A percentile compares a stretch with the other conserved stretches of the same genome.
phyloP scores from a whole-genome alignment of 1,284 basidiomycete species.

The Sparassis latifolia region DNA sequence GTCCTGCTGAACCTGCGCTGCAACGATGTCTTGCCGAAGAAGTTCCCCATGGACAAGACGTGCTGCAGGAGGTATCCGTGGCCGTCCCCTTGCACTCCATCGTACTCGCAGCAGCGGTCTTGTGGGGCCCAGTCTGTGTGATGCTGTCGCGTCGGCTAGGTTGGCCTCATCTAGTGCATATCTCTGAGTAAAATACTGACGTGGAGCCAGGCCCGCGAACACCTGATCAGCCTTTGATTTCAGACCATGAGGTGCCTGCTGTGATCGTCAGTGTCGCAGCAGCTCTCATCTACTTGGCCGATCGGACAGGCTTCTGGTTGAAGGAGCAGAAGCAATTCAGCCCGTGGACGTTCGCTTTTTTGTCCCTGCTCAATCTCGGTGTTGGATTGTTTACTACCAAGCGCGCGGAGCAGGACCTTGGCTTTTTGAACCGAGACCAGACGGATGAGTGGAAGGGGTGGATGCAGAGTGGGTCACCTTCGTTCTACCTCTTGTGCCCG shows the following conservation, averaged over 20 bases:
- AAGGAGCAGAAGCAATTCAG: slow-evolving; percentile 86
- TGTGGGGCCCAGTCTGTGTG: slow-evolving; percentile 52
- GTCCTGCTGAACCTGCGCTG: slow-evolving; percentile 79
- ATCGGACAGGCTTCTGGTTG: slow-evolving; percentile 77
- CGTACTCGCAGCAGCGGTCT: slow-evolving; percentile 43
- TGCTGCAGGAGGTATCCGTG: slow-evolving; percentile 77
- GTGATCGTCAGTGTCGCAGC: slow-evolving; percentile 64
- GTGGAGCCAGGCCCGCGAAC: slow-evolving; percentile 19
- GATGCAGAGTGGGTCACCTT: slow-evolving; percentile 78
- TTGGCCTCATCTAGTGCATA: slow-evolving; percentile 5
- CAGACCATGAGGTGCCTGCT: slow-evolving; percentile 34
- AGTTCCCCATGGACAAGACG: slow-evolving; percentile 71
- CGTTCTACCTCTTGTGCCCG: no score
- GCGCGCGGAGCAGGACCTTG: slow-evolving; percentile 72
- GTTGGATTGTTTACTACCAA: slow-evolving; percentile 63
- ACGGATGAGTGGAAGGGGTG: slow-evolving; percentile 96
- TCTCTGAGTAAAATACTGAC: background rate
- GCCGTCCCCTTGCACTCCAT: slow-evolving; percentile 58
- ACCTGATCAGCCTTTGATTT: slow-evolving; percentile 32
- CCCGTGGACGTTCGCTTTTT: slow-evolving; percentile 56
- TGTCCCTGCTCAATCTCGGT: slow-evolving; percentile 48
- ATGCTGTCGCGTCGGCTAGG: slow-evolving; percentile 32
- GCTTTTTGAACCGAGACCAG: slow-evolving; percentile 85
- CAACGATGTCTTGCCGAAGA: slow-evolving; percentile 67
- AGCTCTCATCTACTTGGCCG: slow-evolving; percentile 67